These are phyloP conservation scores for Monilinia polystroma DNA, from an alignment of 2,329 filamentous ascomycete genomes.

Conservation along the genomic window DNA sequence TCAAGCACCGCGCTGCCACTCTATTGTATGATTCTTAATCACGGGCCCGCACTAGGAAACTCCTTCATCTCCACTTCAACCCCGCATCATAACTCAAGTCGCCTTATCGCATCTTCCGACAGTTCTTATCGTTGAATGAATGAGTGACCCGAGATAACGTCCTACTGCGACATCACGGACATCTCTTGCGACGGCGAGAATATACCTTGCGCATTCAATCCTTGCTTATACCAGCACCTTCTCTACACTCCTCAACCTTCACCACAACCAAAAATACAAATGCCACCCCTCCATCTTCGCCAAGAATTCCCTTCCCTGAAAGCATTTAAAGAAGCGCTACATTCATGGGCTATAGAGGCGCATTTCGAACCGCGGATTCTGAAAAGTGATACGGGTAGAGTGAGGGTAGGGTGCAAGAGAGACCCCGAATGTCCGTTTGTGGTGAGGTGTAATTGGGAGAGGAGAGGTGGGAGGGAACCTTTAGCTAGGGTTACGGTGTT, in stretches of 20 bases:
- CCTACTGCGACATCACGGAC: not conserved
- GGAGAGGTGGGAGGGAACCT: constrained; percentile 36
- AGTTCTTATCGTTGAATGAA: not conserved
- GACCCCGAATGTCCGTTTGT: constrained; percentile 40
- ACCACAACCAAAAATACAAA: constrained; percentile 22
- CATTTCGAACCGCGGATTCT: constrained; percentile 41
- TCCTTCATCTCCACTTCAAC: not conserved
- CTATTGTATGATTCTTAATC: not conserved
- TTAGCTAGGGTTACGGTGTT: constrained; percentile 39
- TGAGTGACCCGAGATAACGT: not conserved
- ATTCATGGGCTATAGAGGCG: constrained; percentile 41
- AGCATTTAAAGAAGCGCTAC: constrained; percentile 40
- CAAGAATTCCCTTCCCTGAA: constrained; percentile 40
- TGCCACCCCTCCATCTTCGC: constrained; percentile 39
- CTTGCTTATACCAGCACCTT: not conserved
- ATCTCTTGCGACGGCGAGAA: not conserved
- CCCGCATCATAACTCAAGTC: not conserved
- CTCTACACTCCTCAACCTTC: not conserved
- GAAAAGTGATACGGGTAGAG: constrained; percentile 40
- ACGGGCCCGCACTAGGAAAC: too few species aligned
- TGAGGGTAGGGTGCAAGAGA: constrained; percentile 40
- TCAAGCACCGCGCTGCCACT: not conserved
- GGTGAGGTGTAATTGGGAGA: constrained; percentile 40
- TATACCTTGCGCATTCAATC: not conserved
- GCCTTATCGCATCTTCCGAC: not conserved